Conservation (phyloP, 108 stramenopile species). For the Schizochytrium sp. region DNA sequence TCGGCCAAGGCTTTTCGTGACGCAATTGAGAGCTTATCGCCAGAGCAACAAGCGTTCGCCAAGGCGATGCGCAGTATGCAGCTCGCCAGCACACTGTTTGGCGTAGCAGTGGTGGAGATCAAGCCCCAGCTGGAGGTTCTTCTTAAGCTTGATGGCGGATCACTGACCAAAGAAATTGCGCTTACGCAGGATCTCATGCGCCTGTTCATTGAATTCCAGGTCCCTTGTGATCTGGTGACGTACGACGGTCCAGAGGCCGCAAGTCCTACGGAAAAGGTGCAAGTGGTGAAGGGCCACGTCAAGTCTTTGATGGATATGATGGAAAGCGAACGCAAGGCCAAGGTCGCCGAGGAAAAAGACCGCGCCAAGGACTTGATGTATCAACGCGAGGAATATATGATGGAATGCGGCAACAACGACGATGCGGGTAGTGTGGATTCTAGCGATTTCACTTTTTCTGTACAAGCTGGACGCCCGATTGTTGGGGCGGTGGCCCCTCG, state of each 20-base stretch:
- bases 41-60: conserved; percentile 72
- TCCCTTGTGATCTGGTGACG: conserved; percentile 68
- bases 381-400: not conserved
- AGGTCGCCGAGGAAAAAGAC: conserved; percentile 41
- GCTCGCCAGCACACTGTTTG: conserved; percentile 68
- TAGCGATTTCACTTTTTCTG: too few relatives aligned
- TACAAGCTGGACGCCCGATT: too few relatives aligned
- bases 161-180: conserved; percentile 70
- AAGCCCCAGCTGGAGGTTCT: conserved; percentile 73
- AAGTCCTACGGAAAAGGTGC: conserved; percentile 46
- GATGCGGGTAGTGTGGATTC: too few relatives aligned
- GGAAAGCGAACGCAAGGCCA: conserved; percentile 43
- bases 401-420: too few relatives aligned
- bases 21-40: conserved; percentile 65
- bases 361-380: not conserved
- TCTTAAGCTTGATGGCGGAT: conserved; percentile 51
- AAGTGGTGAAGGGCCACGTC: conserved; percentile 56
- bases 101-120: conserved; percentile 63
- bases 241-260: conserved; percentile 49
- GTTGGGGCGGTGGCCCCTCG: too few relatives aligned
- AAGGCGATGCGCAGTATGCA: conserved; percentile 68
- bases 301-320: conserved; percentile 60
- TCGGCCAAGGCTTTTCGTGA: conserved; percentile 76
- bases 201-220: conserved; percentile 69
- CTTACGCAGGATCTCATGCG: conserved; percentile 70